These are phyloP conservation scores for Apiotrichum mycotoxinovorans DNA, from an alignment of 1,284 basidiomycete genomes.

Conservation along the genomic window DNA sequence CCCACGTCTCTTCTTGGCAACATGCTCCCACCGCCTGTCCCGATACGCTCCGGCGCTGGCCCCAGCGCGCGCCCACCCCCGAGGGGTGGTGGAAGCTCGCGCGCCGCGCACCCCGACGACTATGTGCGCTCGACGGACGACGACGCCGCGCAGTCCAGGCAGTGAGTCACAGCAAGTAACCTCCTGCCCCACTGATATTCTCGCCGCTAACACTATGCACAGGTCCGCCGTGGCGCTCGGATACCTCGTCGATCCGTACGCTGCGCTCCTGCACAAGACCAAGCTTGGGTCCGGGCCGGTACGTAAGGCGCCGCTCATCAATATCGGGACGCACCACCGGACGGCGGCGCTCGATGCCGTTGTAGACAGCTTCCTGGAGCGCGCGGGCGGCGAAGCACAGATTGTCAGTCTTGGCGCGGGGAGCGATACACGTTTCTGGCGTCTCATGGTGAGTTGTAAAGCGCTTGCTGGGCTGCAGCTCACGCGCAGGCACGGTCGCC, in stretches of 20 bases:
- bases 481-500: background rate
- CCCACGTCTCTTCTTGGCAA: background rate
- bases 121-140: conserved; percentile 68
- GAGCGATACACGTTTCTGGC: conserved; percentile 90
- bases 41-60: background rate
- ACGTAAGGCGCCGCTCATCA: conserved; percentile 73
- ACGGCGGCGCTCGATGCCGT: conserved; percentile 75
- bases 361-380: conserved; percentile 65
- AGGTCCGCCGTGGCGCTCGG: conserved; percentile 65
- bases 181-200: too few relatives aligned
- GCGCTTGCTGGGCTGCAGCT: background rate
- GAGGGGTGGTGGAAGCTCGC: too few relatives aligned
- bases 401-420: conserved; percentile 87
- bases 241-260: conserved; percentile 72
- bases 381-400: conserved; percentile 55
- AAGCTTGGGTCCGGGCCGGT: conserved; percentile 1
- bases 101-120: conserved; percentile 53
- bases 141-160: conserved; percentile 69
- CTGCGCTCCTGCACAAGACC: conserved; percentile 57
- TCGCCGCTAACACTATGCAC: too few relatives aligned
- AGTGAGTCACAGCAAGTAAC: conserved; percentile 51
- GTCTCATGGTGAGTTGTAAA: conserved; percentile 65
- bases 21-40: conserved; percentile 19
- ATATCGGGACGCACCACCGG: conserved; percentile 87
- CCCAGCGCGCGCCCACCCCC: too few relatives aligned